Evolutionary conservation across 331 rosid genomes (phyloP).

Genomic region (Pyracantha coccinea): DNA sequence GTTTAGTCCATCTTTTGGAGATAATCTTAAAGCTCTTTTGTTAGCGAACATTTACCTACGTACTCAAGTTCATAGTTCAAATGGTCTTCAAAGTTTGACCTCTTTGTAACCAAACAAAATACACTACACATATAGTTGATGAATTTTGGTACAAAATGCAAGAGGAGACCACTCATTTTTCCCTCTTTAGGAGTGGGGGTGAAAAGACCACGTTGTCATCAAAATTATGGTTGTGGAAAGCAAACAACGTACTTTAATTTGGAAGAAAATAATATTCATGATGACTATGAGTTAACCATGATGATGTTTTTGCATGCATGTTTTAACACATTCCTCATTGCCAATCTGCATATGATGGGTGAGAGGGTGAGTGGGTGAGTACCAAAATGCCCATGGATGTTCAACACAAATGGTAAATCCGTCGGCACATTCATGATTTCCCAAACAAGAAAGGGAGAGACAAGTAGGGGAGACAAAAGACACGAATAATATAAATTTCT

Average conservation of each 20-base stretch:
- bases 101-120: too few species aligned
- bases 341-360: not conserved
- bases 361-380: not conserved
- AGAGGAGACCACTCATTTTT: not conserved
- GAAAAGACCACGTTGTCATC: not conserved
- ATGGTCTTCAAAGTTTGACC: not conserved
- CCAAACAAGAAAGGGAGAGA: constrained; percentile 5
- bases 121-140: too few species aligned
- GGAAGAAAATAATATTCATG: not conserved
- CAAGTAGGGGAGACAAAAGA: constrained; percentile 6
- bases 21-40: too few species aligned
- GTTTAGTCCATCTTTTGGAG: too few species aligned
- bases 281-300: constrained; percentile 11
- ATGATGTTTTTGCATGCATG: constrained; percentile 34
- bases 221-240: not conserved
- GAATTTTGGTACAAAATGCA: too few species aligned
- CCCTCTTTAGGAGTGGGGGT: not conserved
- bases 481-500: not conserved
- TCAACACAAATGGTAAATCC: not conserved
- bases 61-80: not conserved
- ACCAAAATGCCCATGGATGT: not conserved
- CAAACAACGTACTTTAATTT: not conserved
- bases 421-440: constrained; percentile 7
- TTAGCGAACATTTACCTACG: not conserved
- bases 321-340: constrained; percentile 2